phyloP scores from a whole-genome alignment of 2,329 filamentous ascomycete genomes.

The Leptographium lundbergii region DNA sequence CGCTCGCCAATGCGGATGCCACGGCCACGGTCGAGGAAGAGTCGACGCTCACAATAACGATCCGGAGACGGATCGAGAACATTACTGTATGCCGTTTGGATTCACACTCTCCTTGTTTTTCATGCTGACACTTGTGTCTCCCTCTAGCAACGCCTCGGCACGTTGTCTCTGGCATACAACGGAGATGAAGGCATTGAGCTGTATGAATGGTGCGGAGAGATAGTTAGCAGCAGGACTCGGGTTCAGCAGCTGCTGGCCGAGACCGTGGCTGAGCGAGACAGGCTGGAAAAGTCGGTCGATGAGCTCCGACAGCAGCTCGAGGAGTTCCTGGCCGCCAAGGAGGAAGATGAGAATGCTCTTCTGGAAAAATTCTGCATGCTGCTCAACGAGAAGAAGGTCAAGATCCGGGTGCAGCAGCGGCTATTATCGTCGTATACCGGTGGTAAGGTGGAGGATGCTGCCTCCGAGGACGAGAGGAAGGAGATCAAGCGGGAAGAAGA shows the following conservation, averaged over 20 bases:
- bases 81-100: slow-evolving; percentile 45
- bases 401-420: slow-evolving; percentile 61
- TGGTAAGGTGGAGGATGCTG: slow-evolving; percentile 5
- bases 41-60: slow-evolving; percentile 43
- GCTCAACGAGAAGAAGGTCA: slow-evolving; percentile 68
- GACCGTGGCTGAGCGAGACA: slow-evolving; percentile 27
- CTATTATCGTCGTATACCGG: slow-evolving; percentile 26
- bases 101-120: background rate
- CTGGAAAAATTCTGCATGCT: slow-evolving; percentile 58
- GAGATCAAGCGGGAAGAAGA: background rate
- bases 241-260: slow-evolving; percentile 30
- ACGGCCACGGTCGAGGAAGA: slow-evolving; percentile 44
- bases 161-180: slow-evolving; percentile 43
- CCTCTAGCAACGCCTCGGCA: slow-evolving; percentile 55
- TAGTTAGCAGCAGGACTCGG: slow-evolving; percentile 34
- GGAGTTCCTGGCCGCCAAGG: slow-evolving; percentile 53
- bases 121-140: slow-evolving; percentile 13
- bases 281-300: slow-evolving; percentile 42
- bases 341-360: slow-evolving; percentile 51
- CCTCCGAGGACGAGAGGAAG: slow-evolving; percentile 15
- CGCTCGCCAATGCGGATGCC: slow-evolving; percentile 41
- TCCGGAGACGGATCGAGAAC: slow-evolving; percentile 53
- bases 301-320: slow-evolving; percentile 51
- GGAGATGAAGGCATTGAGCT: slow-evolving; percentile 47
- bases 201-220: slow-evolving; percentile 57